Evolutionary conservation across 805 yeast species (phyloP).

Genomic region (Kodamaea restingae): DNA sequence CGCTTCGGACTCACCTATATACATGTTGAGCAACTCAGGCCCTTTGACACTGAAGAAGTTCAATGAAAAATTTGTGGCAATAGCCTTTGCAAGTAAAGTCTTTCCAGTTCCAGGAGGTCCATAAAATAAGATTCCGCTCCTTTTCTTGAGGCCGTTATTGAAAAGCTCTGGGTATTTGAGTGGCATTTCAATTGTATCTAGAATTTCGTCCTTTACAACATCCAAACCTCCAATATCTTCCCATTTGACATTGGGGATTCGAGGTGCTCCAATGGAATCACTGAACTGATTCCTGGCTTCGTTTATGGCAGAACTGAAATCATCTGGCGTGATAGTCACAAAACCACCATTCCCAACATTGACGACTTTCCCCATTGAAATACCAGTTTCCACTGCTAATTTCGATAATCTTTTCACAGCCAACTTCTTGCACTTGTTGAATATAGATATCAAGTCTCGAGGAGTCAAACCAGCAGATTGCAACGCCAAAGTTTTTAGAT

Average conservation of each 20-base stretch:
- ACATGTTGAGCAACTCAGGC: constrained; percentile 94
- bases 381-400: constrained; percentile 19
- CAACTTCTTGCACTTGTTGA: constrained; percentile 55
- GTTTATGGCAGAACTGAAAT: constrained; percentile 66
- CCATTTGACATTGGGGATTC: constrained; percentile 94
- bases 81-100: constrained; percentile 92
- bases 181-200: constrained; percentile 96
- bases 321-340: constrained; percentile 50
- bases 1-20: constrained; percentile 97
- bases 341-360: constrained; percentile 53
- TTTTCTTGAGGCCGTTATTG: constrained; percentile 81
- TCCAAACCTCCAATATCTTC: constrained; percentile 96
- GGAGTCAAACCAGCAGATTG: constrained; percentile 95
- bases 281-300: constrained; percentile 84
- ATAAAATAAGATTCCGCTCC: constrained; percentile 91
- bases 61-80: constrained; percentile 90
- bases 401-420: constrained; percentile 50
- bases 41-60: constrained; percentile 97
- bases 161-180: constrained; percentile 88
- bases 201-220: constrained; percentile 81
- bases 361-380: constrained; percentile 26
- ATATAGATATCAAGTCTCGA: constrained; percentile 68
- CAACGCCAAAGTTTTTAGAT: constrained; percentile 55
- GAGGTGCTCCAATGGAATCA: constrained; percentile 94
- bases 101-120: constrained; percentile 99